Evolutionary conservation across 1,139 yeast genomes (phyloP).

Genomic region (Protomyces inouyei): DNA sequence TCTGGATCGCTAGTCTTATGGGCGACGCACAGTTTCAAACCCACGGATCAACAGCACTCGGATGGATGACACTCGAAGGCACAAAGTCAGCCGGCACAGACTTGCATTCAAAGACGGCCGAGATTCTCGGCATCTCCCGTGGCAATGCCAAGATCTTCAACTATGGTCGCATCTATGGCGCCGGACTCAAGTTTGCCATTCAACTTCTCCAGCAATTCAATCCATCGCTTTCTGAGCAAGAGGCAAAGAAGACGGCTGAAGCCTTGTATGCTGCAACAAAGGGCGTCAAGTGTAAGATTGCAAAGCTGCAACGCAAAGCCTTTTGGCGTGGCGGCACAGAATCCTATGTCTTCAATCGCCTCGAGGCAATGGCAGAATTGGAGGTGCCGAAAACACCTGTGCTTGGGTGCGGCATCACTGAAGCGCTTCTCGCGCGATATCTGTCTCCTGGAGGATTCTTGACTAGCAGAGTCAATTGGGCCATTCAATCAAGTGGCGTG

Average conservation of each 20-base stretch:
- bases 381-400: conserved; percentile 87
- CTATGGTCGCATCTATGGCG: conserved; percentile 96
- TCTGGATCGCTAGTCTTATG: conserved; percentile 94
- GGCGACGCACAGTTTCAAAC: conserved; percentile 85
- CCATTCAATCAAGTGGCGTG: conserved; percentile 96
- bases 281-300: conserved; percentile 51
- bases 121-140: conserved; percentile 79
- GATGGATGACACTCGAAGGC: conserved; percentile 99
- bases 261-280: conserved; percentile 75
- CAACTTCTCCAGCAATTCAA: conserved; percentile 77
- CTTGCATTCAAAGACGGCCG: conserved; percentile 89
- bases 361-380: conserved; percentile 82
- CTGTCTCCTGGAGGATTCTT: conserved; percentile 63
- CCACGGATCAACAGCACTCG: conserved; percentile 95
- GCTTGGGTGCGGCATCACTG: conserved; percentile 87
- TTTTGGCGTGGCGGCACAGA: conserved; percentile 93
- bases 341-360: conserved; percentile 78
- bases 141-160: conserved; percentile 92
- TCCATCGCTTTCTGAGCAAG: conserved; percentile 58
- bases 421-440: conserved; percentile 65
- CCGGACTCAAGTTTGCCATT: conserved; percentile 87
- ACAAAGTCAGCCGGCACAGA: conserved; percentile 87
- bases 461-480: conserved; percentile 95
- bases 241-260: conserved; percentile 65
- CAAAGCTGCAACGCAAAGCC: conserved; percentile 39